Evolutionary conservation across 768 basidiomycete species (phyloP), one percentile per base, ranked within the genome.

Genomic region (Antrodiella citrinella): DNA sequence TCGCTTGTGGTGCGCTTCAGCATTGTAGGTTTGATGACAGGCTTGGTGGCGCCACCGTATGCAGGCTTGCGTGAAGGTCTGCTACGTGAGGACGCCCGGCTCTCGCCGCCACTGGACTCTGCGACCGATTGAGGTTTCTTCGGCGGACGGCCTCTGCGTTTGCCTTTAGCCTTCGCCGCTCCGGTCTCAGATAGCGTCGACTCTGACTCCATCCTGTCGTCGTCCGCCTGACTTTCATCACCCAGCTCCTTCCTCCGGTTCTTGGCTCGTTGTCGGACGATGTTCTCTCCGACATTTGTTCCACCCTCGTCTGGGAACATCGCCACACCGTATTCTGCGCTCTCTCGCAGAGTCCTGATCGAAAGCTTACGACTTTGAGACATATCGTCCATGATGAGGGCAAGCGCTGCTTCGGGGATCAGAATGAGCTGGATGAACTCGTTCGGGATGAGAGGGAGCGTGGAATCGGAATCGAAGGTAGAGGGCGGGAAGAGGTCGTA

Each of bases 331-430:
- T 91, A 96, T 26, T 78, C 77, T 0, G 84, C 76, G 52, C 91
- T 94, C 43, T 88, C 83, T 23, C 80, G 74, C 45, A 93, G 64
- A 4, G 88, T 78, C 19, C 66, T 59, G 10, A 85, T 59, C 0
- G 87, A 90, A 41, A 71, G 70, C 0, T 64, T 59, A 2, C 71
- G 72, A 39, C 65, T 59, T 10, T 83, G 65, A 1, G 60, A 52
- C 58, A 76, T 76, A 62, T 98, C 93, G 51, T 86, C 73, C 71
- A 81, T 81, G 53, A 97, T 90, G n/a, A 98, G 78, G 20, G 76
- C 72, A 38, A 85, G 71, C 0, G 85, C 90, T 0, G 85, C 80
- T 67, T 97, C 94, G 1, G 95, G 95, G 2, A 97, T 81, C n/a
- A 98, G 76, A 24, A 97, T 75, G 13, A 83, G 82, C 35, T 86